Evolutionary conservation across 345 rosid species (phyloP).

Genomic region (Euphorbia peplus): DNA sequence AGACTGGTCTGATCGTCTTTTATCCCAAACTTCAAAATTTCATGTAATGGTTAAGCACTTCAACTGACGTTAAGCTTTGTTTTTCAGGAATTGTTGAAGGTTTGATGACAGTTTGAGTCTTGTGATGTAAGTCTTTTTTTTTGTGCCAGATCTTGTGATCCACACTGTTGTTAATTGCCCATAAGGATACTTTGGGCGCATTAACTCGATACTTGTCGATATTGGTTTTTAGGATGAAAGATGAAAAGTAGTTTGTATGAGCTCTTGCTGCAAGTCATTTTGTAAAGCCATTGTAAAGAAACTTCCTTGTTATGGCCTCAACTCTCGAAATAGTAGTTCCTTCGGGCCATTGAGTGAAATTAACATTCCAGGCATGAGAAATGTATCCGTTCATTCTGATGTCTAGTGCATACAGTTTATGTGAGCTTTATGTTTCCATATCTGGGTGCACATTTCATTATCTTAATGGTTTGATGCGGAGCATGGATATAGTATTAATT

Average conservation of each 20-base stretch:
- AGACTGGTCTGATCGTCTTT: neutral
- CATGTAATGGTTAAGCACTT: slow-evolving; percentile 5
- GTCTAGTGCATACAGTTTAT: neutral
- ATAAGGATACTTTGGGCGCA: slow-evolving; percentile 10
- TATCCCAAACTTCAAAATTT: neutral
- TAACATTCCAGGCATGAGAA: neutral
- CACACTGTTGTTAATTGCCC: neutral
- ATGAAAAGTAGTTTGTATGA: neutral
- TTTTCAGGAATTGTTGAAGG: slow-evolving; percentile 49
- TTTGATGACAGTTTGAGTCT: slow-evolving; percentile 25
- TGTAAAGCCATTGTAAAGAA: slow-evolving; percentile 15
- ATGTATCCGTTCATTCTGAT: neutral
- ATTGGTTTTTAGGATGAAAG: neutral
- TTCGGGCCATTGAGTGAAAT: neutral
- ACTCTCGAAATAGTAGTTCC: neutral
- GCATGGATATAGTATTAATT: too few relatives aligned
- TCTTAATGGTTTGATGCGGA: neutral
- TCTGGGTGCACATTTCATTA: too few relatives aligned
- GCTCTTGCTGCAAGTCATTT: slow-evolving; percentile 3
- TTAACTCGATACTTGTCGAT: neutral
- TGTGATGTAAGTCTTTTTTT: neutral
- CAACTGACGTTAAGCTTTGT: slow-evolving; percentile 1
- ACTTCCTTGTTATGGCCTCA: neutral
- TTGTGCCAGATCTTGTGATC: slow-evolving; percentile 13
- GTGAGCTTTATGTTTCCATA: neutral